phyloP scores from a whole-genome alignment of 2,329 filamentous ascomycete species.

The Ascocoryne sarcoides region DNA sequence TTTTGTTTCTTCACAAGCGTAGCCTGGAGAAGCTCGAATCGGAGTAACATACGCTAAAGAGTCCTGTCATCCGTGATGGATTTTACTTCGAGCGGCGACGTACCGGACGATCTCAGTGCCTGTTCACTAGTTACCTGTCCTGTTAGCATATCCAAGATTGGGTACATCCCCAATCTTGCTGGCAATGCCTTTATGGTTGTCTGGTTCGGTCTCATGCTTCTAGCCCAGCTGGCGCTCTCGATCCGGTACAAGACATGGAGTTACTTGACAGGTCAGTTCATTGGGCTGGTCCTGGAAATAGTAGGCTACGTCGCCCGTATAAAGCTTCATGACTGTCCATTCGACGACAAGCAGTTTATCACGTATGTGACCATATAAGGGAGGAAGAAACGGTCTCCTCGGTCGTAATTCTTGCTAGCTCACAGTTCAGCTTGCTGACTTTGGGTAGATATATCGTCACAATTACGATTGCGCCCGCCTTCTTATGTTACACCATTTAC shows the following conservation, averaged over 20 bases:
- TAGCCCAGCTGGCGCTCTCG: slow-evolving; percentile 41
- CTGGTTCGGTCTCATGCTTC: slow-evolving; percentile 41
- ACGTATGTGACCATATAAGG: slow-evolving; percentile 35
- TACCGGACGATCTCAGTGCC: slow-evolving; percentile 1
- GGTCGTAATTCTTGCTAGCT: slow-evolving; percentile 2
- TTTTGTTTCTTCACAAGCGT: background rate
- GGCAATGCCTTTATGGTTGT: slow-evolving; percentile 44
- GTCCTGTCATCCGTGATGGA: background rate
- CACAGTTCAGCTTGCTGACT: slow-evolving; percentile 3
- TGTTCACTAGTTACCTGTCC: slow-evolving; percentile 14
- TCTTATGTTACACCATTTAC: slow-evolving; percentile 53
- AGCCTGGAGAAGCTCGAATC: background rate
- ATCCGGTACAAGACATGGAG: slow-evolving; percentile 47
- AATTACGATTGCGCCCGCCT: slow-evolving; percentile 54
- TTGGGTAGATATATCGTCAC: slow-evolving; percentile 35
- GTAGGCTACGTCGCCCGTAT: slow-evolving; percentile 50
- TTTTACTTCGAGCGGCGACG: background rate
- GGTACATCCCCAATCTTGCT: slow-evolving; percentile 41
- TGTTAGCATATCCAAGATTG: slow-evolving; percentile 8
- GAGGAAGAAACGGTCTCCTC: background rate
- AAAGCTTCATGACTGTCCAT: slow-evolving; percentile 43
- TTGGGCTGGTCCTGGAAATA: slow-evolving; percentile 45
- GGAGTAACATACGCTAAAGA: background rate
- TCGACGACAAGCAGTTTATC: slow-evolving; percentile 35
- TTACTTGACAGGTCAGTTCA: slow-evolving; percentile 41